Conservation (phyloP, 208 protist genomes). For the Acanthamoeba healyi region DNA sequence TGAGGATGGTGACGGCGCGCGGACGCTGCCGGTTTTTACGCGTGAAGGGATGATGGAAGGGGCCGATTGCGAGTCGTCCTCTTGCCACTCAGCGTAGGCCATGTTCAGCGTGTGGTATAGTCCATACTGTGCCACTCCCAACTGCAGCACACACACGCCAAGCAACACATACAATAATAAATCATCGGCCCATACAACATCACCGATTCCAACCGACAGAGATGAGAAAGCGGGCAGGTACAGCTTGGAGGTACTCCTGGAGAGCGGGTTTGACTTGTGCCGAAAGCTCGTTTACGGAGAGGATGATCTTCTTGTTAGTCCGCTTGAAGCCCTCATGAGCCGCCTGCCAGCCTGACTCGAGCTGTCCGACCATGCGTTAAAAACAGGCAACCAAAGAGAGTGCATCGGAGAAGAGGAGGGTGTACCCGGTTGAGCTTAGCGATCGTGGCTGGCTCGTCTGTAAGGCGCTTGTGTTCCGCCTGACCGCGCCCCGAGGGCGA, state of each 20-base stretch:
- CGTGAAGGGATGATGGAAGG: not conserved
- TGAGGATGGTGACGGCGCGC: not conserved
- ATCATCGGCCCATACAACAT: no score
- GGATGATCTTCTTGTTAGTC: constrained; percentile 39
- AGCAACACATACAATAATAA: not conserved
- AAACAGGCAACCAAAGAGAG: not conserved
- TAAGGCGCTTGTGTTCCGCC: constrained; percentile 15
- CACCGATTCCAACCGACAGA: no score
- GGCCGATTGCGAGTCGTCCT: not conserved
- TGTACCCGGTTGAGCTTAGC: not conserved
- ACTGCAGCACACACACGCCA: not conserved
- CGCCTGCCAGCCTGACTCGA: not conserved
- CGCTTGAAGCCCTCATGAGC: constrained; percentile 38
- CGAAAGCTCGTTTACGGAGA: not conserved
- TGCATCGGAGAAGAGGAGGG: no score
- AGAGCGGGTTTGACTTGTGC: constrained; percentile 22
- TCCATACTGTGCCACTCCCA: constrained; percentile 24
- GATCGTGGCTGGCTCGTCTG: not conserved
- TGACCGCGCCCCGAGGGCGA: not conserved
- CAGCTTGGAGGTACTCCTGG: not conserved
- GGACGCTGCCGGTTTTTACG: not conserved
- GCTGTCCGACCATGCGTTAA: not conserved
- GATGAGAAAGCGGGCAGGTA: not conserved
- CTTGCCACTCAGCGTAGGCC: constrained; percentile 43
- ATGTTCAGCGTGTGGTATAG: constrained; percentile 24